These are phyloP conservation scores for Cladobotryum protrusum DNA, from an alignment of 2,329 filamentous ascomycete genomes.

Conservation along the genomic window DNA sequence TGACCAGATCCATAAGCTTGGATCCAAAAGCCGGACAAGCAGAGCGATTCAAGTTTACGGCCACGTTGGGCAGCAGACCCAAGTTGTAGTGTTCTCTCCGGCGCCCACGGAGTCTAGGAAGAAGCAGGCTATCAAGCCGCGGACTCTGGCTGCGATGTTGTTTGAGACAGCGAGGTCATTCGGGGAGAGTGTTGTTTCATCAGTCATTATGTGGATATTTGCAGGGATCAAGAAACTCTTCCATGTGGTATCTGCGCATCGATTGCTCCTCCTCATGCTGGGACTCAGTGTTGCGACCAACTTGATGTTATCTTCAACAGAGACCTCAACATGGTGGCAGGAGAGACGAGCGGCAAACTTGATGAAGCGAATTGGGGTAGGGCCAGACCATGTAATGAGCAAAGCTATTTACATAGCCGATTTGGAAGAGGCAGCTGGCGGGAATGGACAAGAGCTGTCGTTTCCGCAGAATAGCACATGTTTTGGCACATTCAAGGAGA, in stretches of 20 bases:
- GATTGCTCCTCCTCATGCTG: constrained; percentile 65
- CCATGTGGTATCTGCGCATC: constrained; percentile 65
- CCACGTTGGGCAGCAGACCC: constrained; percentile 61
- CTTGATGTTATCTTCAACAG: constrained; percentile 65
- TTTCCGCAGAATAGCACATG: constrained; percentile 48
- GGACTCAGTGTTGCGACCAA: constrained; percentile 66
- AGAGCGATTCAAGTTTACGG: constrained; percentile 76
- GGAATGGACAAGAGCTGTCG: constrained; percentile 22
- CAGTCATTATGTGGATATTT: constrained; percentile 71
- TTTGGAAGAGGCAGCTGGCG: constrained; percentile 57
- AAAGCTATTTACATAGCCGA: constrained; percentile 79
- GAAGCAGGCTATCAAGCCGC: constrained; percentile 54
- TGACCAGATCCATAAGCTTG: constrained; percentile 70
- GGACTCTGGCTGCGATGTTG: constrained; percentile 62
- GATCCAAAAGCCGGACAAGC: constrained; percentile 66
- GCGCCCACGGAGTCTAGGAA: constrained; percentile 40
- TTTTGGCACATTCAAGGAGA: constrained; percentile 55
- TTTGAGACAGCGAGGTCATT: constrained; percentile 68
- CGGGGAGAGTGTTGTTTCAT: constrained; percentile 66
- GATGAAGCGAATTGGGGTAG: constrained; percentile 75
- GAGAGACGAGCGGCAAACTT: constrained; percentile 75
- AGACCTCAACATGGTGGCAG: constrained; percentile 73
- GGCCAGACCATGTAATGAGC: constrained; percentile 74
- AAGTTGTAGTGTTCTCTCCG: constrained; percentile 55
- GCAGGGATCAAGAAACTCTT: constrained; percentile 59